Conservation (phyloP, 108 stramenopile genomes). For the Cyclotella kingstonii region DNA sequence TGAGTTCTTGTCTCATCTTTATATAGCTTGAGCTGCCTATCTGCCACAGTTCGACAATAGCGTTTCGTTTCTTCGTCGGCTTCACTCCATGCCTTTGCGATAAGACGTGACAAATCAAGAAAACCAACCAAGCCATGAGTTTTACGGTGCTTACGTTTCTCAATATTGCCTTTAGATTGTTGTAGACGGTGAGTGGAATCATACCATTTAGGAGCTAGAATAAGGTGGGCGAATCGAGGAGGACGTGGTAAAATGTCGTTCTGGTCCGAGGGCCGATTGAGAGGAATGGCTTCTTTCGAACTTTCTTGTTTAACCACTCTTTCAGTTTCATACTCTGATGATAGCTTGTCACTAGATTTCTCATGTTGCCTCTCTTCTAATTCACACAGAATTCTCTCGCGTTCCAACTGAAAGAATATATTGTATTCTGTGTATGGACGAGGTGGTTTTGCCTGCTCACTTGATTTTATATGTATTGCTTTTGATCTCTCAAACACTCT, state of each 20-base stretch:
- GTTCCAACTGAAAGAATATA: constrained; percentile 43
- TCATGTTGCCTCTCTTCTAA: constrained; percentile 22
- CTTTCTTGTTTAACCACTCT: background rate
- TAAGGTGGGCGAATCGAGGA: constrained; percentile 31
- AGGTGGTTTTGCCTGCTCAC: constrained; percentile 19
- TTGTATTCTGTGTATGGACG: constrained; percentile 45
- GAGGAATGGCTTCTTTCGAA: background rate
- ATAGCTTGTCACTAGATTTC: background rate
- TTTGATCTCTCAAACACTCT: too few relatives aligned
- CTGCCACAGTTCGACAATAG: constrained; percentile 50
- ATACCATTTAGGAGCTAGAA: constrained; percentile 29
- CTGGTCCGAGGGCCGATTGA: constrained; percentile 34
- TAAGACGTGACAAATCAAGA: constrained; percentile 32
- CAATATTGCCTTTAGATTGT: constrained; percentile 25
- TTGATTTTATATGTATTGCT: background rate
- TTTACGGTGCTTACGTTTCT: constrained; percentile 39
- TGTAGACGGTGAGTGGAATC: constrained; percentile 34
- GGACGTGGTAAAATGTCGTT: constrained; percentile 44
- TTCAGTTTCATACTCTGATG: background rate
- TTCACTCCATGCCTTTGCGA: constrained; percentile 59
- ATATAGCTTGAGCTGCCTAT: constrained; percentile 28
- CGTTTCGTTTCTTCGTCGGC: constrained; percentile 48
- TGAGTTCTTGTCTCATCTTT: constrained; percentile 30
- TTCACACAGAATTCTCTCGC: constrained; percentile 32
- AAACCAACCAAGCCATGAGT: constrained; percentile 42